Conservation (phyloP, 2,329 filamentous ascomycete genomes). For the Talaromyces sp. region DNA sequence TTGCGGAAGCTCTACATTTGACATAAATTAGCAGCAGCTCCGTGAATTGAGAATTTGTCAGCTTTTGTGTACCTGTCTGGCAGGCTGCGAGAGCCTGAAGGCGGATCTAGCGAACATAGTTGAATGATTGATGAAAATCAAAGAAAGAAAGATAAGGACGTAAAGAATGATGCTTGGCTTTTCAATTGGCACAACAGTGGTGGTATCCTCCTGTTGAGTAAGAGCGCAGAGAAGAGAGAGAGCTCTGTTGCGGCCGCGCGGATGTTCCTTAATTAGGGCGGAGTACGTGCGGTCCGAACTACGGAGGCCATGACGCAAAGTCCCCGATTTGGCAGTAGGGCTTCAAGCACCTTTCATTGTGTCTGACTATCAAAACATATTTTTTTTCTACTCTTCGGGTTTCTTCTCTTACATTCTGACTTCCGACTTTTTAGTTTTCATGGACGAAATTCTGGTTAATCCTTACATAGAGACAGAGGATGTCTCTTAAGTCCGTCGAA, state of each 20-base stretch:
- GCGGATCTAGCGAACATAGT: conserved; percentile 64
- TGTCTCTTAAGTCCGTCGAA: no score
- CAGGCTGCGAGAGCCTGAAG: conserved; percentile 59
- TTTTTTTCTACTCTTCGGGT: background rate
- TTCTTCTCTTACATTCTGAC: background rate
- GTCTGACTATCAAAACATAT: background rate
- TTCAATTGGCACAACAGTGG: conserved; percentile 10
- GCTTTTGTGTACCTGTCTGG: conserved; percentile 55
- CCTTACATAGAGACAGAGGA: no score
- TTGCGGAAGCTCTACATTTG: conserved; percentile 55
- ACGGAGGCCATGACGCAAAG: conserved; percentile 3
- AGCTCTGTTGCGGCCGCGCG: background rate
- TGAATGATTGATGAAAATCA: conserved; percentile 28
- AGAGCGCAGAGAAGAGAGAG: conserved; percentile 1
- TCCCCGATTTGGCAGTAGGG: background rate
- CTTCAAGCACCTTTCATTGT: background rate
- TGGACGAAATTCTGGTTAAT: no score
- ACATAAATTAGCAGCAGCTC: background rate
- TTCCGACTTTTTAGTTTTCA: no score
- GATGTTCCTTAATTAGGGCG: background rate
- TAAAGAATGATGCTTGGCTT: background rate
- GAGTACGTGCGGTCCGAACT: background rate
- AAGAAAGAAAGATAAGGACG: background rate
- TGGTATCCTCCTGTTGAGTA: background rate
- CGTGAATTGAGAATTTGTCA: conserved; percentile 10